Conservation (phyloP, 768 basidiomycete species). For the Sarcodon sp. region DNA sequence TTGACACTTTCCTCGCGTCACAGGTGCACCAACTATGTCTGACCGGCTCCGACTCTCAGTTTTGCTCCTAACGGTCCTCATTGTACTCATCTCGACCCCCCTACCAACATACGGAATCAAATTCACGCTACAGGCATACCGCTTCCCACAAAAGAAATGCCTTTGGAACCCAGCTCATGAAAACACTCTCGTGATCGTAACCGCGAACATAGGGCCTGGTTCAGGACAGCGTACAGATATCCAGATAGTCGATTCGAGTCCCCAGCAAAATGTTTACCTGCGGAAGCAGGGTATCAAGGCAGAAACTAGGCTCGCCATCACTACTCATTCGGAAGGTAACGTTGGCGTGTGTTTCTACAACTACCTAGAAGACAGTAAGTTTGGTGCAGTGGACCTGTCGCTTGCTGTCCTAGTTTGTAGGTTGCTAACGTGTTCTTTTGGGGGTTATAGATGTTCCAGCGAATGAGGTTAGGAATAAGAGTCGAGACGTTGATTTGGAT, state of each 20-base stretch:
- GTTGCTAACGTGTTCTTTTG: neutral
- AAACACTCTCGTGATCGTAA: constrained; percentile 88
- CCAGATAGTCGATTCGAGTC: constrained; percentile 84
- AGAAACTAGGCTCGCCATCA: constrained; percentile 89
- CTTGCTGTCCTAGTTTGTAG: neutral
- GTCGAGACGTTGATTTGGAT: constrained; percentile 80
- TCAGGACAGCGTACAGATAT: constrained; percentile 78
- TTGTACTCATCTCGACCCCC: constrained; percentile 16
- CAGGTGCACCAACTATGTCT: too few species aligned
- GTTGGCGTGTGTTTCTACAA: constrained; percentile 95
- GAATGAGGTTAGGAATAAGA: constrained; percentile 30
- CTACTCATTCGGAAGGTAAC: constrained; percentile 86
- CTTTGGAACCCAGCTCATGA: constrained; percentile 90
- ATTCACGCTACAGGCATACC: constrained; percentile 61
- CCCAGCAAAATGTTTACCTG: constrained; percentile 80
- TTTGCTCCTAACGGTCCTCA: constrained; percentile 7
- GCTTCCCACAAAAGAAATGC: constrained; percentile 71
- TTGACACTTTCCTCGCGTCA: too few species aligned
- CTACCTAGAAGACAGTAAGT: constrained; percentile 58
- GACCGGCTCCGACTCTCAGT: too few species aligned
- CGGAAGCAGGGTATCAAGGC: constrained; percentile 80
- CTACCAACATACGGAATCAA: constrained; percentile 55
- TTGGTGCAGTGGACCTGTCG: neutral
- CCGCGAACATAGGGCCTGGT: constrained; percentile 79
- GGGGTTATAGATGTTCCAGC: constrained; percentile 26